These are phyloP conservation scores for Calonectria pseudoreteaudii DNA, from an alignment of 2,329 filamentous ascomycete genomes.

Conservation along the genomic window DNA sequence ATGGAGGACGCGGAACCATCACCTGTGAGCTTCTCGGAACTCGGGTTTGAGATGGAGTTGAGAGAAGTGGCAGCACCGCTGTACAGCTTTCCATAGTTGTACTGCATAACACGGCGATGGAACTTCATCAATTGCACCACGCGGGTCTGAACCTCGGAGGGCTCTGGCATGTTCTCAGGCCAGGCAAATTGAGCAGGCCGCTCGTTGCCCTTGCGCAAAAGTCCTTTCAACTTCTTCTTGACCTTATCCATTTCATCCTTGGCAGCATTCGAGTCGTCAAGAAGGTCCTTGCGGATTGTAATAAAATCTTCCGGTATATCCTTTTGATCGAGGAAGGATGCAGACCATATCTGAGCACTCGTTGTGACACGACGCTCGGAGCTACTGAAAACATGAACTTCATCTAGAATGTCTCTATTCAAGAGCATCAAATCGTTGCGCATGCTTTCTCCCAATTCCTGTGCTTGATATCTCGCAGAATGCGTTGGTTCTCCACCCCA, in stretches of 20 bases:
- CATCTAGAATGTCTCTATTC: constrained; percentile 91
- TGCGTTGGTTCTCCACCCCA: constrained; percentile 99
- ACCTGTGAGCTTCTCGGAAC: constrained; percentile 57
- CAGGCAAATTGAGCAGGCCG: constrained; percentile 97
- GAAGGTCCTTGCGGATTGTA: constrained; percentile 89
- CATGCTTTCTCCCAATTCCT: constrained; percentile 96
- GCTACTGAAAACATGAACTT: constrained; percentile 95
- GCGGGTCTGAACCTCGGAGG: constrained; percentile 89
- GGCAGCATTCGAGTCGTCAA: constrained; percentile 97
- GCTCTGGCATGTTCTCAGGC: constrained; percentile 94
- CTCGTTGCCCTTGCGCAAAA: constrained; percentile 91
- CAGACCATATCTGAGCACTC: constrained; percentile 95
- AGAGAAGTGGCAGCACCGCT: constrained; percentile 74
- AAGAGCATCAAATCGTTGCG: constrained; percentile 92
- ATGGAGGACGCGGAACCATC: constrained; percentile 58
- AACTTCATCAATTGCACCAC: constrained; percentile 99
- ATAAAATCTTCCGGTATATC: constrained; percentile 89
- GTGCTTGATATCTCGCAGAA: constrained; percentile 94
- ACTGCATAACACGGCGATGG: constrained; percentile 92
- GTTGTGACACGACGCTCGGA: constrained; percentile 95
- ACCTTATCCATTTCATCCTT: constrained; percentile 99
- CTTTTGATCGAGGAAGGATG: constrained; percentile 87
- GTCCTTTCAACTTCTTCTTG: constrained; percentile 97
- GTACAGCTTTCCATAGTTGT: constrained; percentile 88
- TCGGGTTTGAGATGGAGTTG: constrained; percentile 65